Conservation (phyloP, 2,329 filamentous ascomycete genomes). For the Aspergillus sojae region DNA sequence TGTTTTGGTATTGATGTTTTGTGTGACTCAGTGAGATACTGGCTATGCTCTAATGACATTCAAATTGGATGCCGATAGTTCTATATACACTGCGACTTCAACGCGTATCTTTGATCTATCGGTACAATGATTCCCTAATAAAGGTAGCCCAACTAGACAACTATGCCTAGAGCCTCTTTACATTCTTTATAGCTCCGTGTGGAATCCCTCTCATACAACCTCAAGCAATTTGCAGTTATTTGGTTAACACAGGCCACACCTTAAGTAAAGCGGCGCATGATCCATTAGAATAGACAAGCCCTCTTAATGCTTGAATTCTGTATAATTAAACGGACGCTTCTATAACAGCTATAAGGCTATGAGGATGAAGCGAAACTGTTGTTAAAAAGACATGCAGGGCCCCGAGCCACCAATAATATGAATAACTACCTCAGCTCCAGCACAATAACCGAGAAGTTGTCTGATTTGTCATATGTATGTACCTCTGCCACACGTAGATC, state of each 20-base stretch:
- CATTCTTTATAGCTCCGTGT: not conserved
- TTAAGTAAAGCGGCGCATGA: too few relatives aligned
- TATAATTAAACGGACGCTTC: too few relatives aligned
- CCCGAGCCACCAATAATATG: too few relatives aligned
- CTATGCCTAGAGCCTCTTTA: not conserved
- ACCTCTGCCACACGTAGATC: too few relatives aligned
- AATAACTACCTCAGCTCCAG: too few relatives aligned
- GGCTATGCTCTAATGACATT: not conserved
- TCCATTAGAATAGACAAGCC: too few relatives aligned
- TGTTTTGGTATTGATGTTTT: not conserved
- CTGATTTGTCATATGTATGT: not conserved
- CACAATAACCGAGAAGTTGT: not conserved
- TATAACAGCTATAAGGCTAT: too few relatives aligned
- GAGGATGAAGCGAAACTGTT: too few relatives aligned
- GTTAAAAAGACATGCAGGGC: too few relatives aligned
- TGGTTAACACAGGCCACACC: too few relatives aligned
- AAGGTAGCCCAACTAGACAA: not conserved
- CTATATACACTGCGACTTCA: not conserved
- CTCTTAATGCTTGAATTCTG: too few relatives aligned
- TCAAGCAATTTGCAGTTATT: too few relatives aligned
- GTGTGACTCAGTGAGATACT: not conserved
- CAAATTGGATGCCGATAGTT: not conserved
- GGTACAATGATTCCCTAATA: not conserved
- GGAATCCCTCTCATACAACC: not conserved
- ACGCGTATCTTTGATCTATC: not conserved